Conservation (phyloP, 2,329 filamentous ascomycete species). For the Allantophomopsis lycopodina region DNA sequence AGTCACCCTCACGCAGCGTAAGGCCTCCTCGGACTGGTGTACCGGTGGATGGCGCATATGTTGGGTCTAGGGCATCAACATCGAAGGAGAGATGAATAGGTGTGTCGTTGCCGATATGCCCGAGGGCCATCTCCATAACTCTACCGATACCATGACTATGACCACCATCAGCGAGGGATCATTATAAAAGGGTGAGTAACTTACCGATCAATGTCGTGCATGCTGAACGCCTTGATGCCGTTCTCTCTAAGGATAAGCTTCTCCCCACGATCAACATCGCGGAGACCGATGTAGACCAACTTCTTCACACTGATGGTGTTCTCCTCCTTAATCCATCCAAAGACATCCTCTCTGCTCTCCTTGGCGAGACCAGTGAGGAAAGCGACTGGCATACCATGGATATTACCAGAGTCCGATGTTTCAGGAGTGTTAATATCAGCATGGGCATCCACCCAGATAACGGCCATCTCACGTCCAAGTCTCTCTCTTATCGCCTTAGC, state of each 20-base stretch:
- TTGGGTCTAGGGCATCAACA: slow-evolving; percentile 88
- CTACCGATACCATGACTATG: slow-evolving; percentile 81
- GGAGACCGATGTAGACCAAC: slow-evolving; percentile 90
- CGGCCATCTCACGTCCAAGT: slow-evolving; percentile 69
- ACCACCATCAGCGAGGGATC: background rate
- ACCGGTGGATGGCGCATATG: slow-evolving; percentile 92
- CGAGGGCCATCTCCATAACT: slow-evolving; percentile 97
- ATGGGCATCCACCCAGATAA: slow-evolving; percentile 98
- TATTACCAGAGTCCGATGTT: slow-evolving; percentile 77
- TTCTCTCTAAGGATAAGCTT: slow-evolving; percentile 83
- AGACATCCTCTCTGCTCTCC: slow-evolving; percentile 64
- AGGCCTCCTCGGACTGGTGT: slow-evolving; percentile 88
- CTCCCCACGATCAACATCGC: slow-evolving; percentile 88
- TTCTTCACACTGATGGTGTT: slow-evolving; percentile 61
- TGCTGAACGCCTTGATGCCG: slow-evolving; percentile 90
- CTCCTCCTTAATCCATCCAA: slow-evolving; percentile 77
- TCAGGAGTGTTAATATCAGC: slow-evolving; percentile 97
- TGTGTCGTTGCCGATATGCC: slow-evolving; percentile 85
- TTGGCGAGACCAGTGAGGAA: slow-evolving; percentile 79
- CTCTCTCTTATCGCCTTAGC: slow-evolving; percentile 79
- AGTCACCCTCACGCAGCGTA: slow-evolving; percentile 90
- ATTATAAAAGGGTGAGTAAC: slow-evolving; percentile 11
- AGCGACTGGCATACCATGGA: slow-evolving; percentile 94
- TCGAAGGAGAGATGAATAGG: slow-evolving; percentile 97
- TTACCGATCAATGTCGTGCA: slow-evolving; percentile 92